Percentiles rank a stretch among this genome's conserved stretches.
Evolutionary conservation across 352 stramenopile genomes (phyloP).

Genomic region (Elongisporangium undulatum): DNA sequence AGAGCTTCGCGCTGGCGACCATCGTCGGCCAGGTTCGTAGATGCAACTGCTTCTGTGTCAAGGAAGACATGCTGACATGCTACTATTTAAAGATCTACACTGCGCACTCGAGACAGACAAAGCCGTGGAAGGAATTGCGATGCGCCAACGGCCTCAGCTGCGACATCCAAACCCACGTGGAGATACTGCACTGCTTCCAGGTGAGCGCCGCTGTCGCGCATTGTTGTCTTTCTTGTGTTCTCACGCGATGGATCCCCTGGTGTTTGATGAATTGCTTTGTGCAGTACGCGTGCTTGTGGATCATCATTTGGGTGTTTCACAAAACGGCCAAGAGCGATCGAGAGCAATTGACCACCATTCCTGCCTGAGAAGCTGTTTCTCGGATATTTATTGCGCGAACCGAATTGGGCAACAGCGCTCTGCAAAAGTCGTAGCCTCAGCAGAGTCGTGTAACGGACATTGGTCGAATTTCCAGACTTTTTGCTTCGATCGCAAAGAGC

Average conservation of each 20-base stretch:
- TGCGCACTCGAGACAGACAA: not conserved
- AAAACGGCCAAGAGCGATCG: slow-evolving; percentile 33
- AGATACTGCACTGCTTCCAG: slow-evolving; percentile 5
- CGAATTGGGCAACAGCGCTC: not conserved
- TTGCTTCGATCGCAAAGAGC: too few relatives aligned
- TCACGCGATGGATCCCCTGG: not conserved
- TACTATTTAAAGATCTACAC: not conserved
- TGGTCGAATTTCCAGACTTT: too few relatives aligned
- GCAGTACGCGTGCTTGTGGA: slow-evolving; percentile 27
- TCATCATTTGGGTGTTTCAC: slow-evolving; percentile 34
- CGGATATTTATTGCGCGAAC: not conserved
- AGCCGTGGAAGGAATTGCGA: not conserved
- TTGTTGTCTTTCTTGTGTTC: not conserved
- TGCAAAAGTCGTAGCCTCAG: not conserved
- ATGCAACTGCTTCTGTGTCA: not conserved
- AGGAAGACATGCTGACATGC: not conserved
- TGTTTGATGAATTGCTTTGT: slow-evolving; percentile 4
- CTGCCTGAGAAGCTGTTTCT: not conserved
- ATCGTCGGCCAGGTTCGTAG: slow-evolving; percentile 18
- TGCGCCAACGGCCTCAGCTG: slow-evolving; percentile 6
- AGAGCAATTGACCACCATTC: not conserved
- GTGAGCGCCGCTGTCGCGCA: not conserved
- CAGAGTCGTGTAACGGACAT: too few relatives aligned
- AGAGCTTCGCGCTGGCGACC: slow-evolving; percentile 17
- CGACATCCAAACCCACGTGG: not conserved